These are phyloP conservation scores for Alternaria alternata DNA, from an alignment of 2,329 filamentous ascomycete genomes.

Conservation along the genomic window DNA sequence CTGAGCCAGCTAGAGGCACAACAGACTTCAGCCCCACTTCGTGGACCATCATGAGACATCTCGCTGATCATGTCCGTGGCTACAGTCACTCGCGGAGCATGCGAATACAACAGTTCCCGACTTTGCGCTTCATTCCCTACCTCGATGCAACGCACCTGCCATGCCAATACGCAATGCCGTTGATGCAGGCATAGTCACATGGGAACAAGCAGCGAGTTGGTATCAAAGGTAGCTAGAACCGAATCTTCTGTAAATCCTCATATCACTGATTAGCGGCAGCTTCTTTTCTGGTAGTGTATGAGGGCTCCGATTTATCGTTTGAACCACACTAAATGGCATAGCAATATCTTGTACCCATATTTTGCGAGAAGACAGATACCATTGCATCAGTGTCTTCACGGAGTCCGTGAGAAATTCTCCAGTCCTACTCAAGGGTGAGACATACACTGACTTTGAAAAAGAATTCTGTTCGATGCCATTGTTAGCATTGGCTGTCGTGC, in stretches of 20 bases:
- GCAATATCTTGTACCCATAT: slow-evolving; percentile 61
- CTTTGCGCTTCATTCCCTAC: slow-evolving; percentile 3
- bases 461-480: slow-evolving; percentile 61
- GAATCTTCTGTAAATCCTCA: background rate
- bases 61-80: background rate
- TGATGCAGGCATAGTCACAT: slow-evolving; percentile 34
- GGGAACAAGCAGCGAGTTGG: slow-evolving; percentile 37
- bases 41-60: background rate
- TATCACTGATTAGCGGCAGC: slow-evolving; percentile 20
- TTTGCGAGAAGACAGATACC: slow-evolving; percentile 57
- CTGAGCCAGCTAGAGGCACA: background rate
- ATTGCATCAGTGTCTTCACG: slow-evolving; percentile 57
- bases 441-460: background rate
- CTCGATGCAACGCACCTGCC: slow-evolving; percentile 8
- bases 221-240: slow-evolving; percentile 30
- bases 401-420: slow-evolving; percentile 43
- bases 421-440: background rate
- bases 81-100: slow-evolving; percentile 8
- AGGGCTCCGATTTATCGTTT: background rate
- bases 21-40: background rate
- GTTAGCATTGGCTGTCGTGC: slow-evolving; percentile 62
- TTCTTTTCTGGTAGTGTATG: slow-evolving; percentile 46
- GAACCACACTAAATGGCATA: slow-evolving; percentile 24
- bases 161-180: slow-evolving; percentile 25
- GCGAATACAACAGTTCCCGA: background rate